These are phyloP conservation scores for Osmanthus fragrans DNA, from an alignment of 257 asterid genomes.

Conservation along the genomic window DNA sequence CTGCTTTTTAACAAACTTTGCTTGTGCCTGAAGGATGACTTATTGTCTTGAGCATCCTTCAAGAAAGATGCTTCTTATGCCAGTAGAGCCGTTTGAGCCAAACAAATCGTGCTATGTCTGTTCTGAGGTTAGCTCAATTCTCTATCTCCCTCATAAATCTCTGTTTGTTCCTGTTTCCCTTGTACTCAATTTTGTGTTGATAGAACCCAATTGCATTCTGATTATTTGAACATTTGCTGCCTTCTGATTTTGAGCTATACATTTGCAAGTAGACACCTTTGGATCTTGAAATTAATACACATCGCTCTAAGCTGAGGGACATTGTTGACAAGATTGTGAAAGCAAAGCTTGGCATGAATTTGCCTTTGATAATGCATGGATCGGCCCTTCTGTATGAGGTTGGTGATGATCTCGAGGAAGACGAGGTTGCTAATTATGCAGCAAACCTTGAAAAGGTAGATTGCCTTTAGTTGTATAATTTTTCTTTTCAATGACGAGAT, in stretches of 20 bases:
- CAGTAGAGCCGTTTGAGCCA: slow-evolving; percentile 92
- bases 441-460: slow-evolving; percentile 92
- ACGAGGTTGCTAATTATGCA: slow-evolving; percentile 79
- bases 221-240: slow-evolving; percentile 5
- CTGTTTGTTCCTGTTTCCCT: background rate
- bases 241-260: slow-evolving; percentile 25
- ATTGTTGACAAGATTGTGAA: slow-evolving; percentile 83
- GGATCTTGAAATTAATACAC: slow-evolving; percentile 82
- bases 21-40: slow-evolving; percentile 74
- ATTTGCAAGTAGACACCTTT: slow-evolving; percentile 73
- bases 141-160: slow-evolving; percentile 11
- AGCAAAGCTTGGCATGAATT: slow-evolving; percentile 89
- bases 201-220: background rate
- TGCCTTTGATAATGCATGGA: slow-evolving; percentile 89
- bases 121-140: slow-evolving; percentile 66
- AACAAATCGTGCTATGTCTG: slow-evolving; percentile 90
- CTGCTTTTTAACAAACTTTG: slow-evolving; percentile 6
- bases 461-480: background rate
- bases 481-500: slow-evolving; percentile 5
- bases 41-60: slow-evolving; percentile 94
- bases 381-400: slow-evolving; percentile 85
- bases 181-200: slow-evolving; percentile 9
- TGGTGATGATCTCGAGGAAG: slow-evolving; percentile 96
- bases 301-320: slow-evolving; percentile 81
- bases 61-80: slow-evolving; percentile 94